phyloP scores from a whole-genome alignment of 1,284 basidiomycete genomes.

The Termitomyces sp. region DNA sequence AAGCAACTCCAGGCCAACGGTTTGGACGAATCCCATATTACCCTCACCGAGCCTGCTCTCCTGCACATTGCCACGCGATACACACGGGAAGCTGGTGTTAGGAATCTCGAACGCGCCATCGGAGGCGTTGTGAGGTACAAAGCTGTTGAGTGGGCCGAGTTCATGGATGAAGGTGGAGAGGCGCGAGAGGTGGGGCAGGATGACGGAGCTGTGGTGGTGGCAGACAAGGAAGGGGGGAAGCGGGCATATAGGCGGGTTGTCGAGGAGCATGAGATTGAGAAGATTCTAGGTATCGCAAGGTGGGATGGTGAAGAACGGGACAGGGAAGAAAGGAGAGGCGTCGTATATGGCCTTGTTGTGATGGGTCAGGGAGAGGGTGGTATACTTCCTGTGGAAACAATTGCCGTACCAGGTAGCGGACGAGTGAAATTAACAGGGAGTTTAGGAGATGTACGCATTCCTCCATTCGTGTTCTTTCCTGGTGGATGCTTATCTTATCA shows the following conservation, averaged over 20 bases:
- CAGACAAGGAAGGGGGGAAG: slow-evolving; percentile 7
- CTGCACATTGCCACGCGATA: slow-evolving; percentile 72
- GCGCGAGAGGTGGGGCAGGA: slow-evolving; percentile 13
- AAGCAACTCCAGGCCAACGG: slow-evolving; percentile 78
- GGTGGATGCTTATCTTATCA: not conserved
- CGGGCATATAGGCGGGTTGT: slow-evolving; percentile 61
- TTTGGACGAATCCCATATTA: slow-evolving; percentile 48
- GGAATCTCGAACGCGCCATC: slow-evolving; percentile 83
- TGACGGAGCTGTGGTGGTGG: slow-evolving; percentile 16
- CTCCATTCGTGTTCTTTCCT: not conserved
- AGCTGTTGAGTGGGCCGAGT: slow-evolving; percentile 84
- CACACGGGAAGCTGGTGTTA: slow-evolving; percentile 89
- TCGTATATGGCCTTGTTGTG: slow-evolving; percentile 86
- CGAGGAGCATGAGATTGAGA: slow-evolving; percentile 71
- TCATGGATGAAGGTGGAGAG: slow-evolving; percentile 41
- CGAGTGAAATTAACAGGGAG: slow-evolving; percentile 76
- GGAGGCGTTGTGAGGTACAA: slow-evolving; percentile 83
- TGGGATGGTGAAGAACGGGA: slow-evolving; percentile 81
- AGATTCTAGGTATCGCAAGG: slow-evolving; percentile 77
- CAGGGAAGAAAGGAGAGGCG: slow-evolving; percentile 60
- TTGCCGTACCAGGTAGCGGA: slow-evolving; percentile 68
- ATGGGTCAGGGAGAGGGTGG: slow-evolving; percentile 86
- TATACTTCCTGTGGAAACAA: slow-evolving; percentile 79
- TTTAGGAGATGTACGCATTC: slow-evolving; percentile 57
- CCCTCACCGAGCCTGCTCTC: slow-evolving; percentile 64